phyloP scores from a whole-genome alignment of 345 rosid genomes.

The Brassica incana region DNA sequence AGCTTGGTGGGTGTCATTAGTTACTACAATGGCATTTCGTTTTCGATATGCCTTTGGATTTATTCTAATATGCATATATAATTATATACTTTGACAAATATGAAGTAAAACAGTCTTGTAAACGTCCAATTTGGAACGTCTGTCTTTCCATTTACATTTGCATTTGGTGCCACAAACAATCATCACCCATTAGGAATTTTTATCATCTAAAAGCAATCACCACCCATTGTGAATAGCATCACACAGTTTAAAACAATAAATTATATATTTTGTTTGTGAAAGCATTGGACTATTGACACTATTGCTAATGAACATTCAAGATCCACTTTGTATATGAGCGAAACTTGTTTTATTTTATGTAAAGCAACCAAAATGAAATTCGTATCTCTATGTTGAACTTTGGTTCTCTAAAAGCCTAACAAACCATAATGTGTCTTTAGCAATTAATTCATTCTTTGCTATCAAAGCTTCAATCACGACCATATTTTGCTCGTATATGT shows the following conservation, averaged over 20 bases:
- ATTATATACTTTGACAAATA: too few species aligned
- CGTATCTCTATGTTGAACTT: not conserved
- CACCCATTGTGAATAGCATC: not conserved
- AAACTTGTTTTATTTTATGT: not conserved
- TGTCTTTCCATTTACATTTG: not conserved
- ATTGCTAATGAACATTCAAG: not conserved
- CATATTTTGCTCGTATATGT: not conserved
- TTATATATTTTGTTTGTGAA: not conserved
- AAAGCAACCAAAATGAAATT: not conserved
- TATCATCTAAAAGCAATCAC: not conserved
- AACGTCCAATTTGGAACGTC: not conserved
- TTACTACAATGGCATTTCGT: not conserved
- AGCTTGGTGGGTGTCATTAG: not conserved
- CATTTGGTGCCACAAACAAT: not conserved
- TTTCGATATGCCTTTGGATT: not conserved
- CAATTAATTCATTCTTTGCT: not conserved
- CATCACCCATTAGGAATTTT: not conserved
- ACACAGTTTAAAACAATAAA: not conserved
- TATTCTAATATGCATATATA: not conserved
- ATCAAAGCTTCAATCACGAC: slow-evolving; percentile 11
- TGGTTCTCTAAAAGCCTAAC: slow-evolving; percentile 23
- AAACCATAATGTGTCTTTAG: not conserved
- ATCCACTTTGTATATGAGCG: not conserved
- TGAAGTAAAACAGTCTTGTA: too few species aligned
- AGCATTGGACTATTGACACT: not conserved